Evolutionary conservation across 495 filamentous ascomycete genomes (phyloP), one percentile per base, ranked within the genome.

Genomic region (Penicillium manginii): DNA sequence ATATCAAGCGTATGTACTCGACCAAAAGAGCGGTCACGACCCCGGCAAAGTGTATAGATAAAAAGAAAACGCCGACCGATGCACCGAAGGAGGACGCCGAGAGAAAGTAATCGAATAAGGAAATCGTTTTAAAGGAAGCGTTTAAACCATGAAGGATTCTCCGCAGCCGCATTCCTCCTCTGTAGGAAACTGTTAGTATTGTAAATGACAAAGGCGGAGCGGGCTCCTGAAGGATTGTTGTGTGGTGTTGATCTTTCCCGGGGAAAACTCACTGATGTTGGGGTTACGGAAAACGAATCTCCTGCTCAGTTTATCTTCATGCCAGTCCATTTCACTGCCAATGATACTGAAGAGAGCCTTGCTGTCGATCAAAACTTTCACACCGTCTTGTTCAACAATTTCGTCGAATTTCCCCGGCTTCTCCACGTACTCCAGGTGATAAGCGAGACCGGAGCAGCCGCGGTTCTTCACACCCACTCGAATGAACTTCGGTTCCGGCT

Each of bases 311-410:
- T 93, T 96, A 66, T 97, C 96, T 74, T 98, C 93, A 2, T 93
- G 84, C 93, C 93, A 98, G 69, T 98, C 94, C 94, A 98, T 98
- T 81, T 98, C 94, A 64, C 90, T 97, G 9, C 96, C 94, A 71
- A 98, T 96, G 43, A 98, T 97, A 69, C 91, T 97, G 65, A 98
- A 94, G 57, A 98, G 77, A 58, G 94, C 94, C 76, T 97, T 98
- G 76, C 89, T 92, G 76, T 98, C 94, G 53, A 98, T 91, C 73
- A 98, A 67, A 32, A 98, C 96, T 78, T 89, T 94, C 14, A 98
- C 94, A 3, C 92, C 94, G 64, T 97, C 94, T 69, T 98, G 96
- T 67, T 94, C 92, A 14, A 98, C 92, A 55, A 88, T 78, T 69
- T 98, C 94, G 70, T 98, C 94, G 61, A 97, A 94, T 43, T 80